Conservation (phyloP, 2,329 filamentous ascomycete genomes). For the Dactylonectria estremocensis region DNA sequence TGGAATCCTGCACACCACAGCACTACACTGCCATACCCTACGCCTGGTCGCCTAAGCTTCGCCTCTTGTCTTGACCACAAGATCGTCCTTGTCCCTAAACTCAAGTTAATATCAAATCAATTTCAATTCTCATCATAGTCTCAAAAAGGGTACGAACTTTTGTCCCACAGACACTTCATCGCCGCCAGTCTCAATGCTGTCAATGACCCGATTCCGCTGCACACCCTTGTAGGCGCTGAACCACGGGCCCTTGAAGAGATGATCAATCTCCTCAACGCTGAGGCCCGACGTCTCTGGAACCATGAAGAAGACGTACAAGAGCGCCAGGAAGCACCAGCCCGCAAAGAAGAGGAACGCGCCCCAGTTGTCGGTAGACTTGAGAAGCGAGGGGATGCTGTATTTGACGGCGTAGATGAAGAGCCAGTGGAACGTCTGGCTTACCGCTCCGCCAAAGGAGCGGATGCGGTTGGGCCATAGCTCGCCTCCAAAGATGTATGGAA, state of each 20-base stretch:
- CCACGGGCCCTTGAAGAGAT: constrained; percentile 53
- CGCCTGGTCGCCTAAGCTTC: too few relatives aligned
- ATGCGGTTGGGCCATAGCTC: constrained; percentile 63
- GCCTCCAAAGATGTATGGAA: constrained; percentile 62
- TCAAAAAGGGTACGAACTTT: too few relatives aligned
- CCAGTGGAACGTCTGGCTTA: constrained; percentile 46
- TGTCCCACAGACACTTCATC: too few relatives aligned
- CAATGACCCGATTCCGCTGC: too few relatives aligned
- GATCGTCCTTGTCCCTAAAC: too few relatives aligned
- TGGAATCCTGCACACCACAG: too few relatives aligned
- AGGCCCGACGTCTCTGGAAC: constrained; percentile 58
- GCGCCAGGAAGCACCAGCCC: constrained; percentile 54
- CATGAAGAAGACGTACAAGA: constrained; percentile 57
- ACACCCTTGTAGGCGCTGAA: constrained; percentile 32
- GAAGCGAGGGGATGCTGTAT: constrained; percentile 52
- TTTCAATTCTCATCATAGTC: too few relatives aligned
- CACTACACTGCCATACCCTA: too few relatives aligned
- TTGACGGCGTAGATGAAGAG: constrained; percentile 58
- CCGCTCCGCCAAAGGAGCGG: constrained; percentile 60
- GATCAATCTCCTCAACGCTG: constrained; percentile 57
- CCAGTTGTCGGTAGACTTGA: constrained; percentile 56
- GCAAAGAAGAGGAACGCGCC: constrained; percentile 59
- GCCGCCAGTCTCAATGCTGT: too few relatives aligned
- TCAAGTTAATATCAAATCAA: too few relatives aligned
- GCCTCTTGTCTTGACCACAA: too few relatives aligned